Base-by-base conservation (phyloP, 2,329 filamentous ascomycete species). In the Trichoderma sp. region DNA sequence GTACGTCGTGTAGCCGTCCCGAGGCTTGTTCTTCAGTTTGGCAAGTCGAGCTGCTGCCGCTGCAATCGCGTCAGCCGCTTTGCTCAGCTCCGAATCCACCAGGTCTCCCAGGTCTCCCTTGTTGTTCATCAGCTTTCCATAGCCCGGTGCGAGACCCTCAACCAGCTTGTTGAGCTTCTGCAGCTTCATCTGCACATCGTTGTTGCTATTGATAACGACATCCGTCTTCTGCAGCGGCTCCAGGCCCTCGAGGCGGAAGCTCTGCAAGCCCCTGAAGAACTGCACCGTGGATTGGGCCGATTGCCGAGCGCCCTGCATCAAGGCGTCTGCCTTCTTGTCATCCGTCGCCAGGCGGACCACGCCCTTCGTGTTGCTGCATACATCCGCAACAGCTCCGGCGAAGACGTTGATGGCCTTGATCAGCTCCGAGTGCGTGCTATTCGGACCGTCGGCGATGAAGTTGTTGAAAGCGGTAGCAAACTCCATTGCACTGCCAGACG, bases 381-480 rank as follows among this genome's bases (percentile, higher is more conserved):
- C 93, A 78, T 99, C 95, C 1, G 94, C 91, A 68, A 97, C 88
- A 3, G 95, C 91, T 21, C 93, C 92, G 1, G 95, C 85, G 77
- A 98, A 97, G 60, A 93, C 86, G 73, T 92, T 95, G 71, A 97
- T 91, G 0, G 92, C 92, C 75, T 93, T 93, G 77, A 98, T 98
- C 67, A 99, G 90, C 66, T 97, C 93, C 2, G 90, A 87, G 73
- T 97, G 92, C 10, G 88, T 89, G 74, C 91, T 92, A 76, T 93
- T 96, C 5, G 94, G 93, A 0, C 95, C 95, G 74, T 99, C 95
- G 7, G 94, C 95, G 72, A 99, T 96, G 77, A 96, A 98, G 78
- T 96, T 96, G 81, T 97, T 99, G 83, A 98, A 99, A 0, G 95
- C 90, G 0, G 94, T 98, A 1, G 94, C 95, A 78, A 99, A 99